Base-by-base conservation (phyloP, 805 yeast species). In the Myxozyma kluyveri region DNA sequence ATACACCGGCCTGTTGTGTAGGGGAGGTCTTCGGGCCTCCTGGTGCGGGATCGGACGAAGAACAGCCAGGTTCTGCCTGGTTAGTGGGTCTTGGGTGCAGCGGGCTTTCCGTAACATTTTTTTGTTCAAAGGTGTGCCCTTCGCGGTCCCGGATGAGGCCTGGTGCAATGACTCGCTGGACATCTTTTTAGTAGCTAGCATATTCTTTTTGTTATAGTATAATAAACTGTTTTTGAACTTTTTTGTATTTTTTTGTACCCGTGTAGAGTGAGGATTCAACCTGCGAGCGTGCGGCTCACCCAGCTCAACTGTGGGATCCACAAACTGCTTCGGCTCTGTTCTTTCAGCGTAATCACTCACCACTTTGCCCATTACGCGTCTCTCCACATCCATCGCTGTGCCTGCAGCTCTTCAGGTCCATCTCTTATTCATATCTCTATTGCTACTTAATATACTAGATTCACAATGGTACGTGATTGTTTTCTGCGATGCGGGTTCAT, bases 61-160 rank as follows among this genome's bases (percentile, higher is more conserved):
- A 79, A 64, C 23, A 62, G 57, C 74, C 70, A 70, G 75, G 74
- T 80, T 83, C 80, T 79, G 83, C 83, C 83, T 79, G 83, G 33
- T 19, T 62, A 57, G 74, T 70, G 70, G 75, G 75, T 80, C 84
- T 79, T 79, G 83, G 83, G 84, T 79, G 83, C 83, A 77, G 80
- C 79, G 71, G 68, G 69, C 72, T 77, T 74, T 75, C 70, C 65
- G 78, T n/a, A 62, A 37, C 55, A 65, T 65, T 63, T 57, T 52
- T 64, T 61, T 38, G 45, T 37, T 57, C 77, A 74, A 73, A 78
- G 80, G 81, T 77, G 66, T 67, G 70, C 72, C 82, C 82, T 79
- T 79, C 81, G 82, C 77, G 82, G 74, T 71, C 78, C 79, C 81
- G 80, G 71, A 75, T 79, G 83, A 72, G 79, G 75, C 65, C 58